Conservation (phyloP, 2,329 filamentous ascomycete genomes). For the Aspergillus amoenus region DNA sequence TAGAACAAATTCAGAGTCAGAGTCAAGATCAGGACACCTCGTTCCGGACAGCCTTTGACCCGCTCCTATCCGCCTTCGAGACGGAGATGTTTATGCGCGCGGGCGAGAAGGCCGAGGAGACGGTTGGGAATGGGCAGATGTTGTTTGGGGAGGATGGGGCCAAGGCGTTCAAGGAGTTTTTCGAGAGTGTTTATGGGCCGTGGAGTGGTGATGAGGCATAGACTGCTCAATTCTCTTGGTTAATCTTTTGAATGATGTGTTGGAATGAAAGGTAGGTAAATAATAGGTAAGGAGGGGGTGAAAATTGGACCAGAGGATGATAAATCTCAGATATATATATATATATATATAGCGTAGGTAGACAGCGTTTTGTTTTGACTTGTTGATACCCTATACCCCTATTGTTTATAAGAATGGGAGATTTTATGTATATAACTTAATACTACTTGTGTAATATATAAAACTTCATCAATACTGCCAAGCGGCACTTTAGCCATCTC, state of each 20-base stretch:
- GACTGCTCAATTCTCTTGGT: neutral
- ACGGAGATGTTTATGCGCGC: neutral
- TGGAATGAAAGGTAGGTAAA: neutral
- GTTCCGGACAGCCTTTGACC: neutral
- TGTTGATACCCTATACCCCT: no score
- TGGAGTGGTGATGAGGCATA: neutral
- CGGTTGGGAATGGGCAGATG: constrained; percentile 4
- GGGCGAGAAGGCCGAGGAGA: constrained; percentile 10
- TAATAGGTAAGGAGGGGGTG: neutral
- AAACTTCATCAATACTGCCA: no score
- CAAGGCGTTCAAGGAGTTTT: constrained; percentile 1
- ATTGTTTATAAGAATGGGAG: no score
- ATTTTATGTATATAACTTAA: no score
- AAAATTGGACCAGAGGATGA: no score
- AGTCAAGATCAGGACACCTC: neutral
- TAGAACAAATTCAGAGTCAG: neutral
- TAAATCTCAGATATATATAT: no score
- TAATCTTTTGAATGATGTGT: neutral
- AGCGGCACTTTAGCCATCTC: no score
- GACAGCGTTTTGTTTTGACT: no score
- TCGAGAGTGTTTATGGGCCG: neutral
- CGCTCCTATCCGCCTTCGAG: constrained; percentile 11
- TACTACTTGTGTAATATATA: no score
- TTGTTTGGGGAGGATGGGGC: constrained; percentile 11
- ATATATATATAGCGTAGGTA: no score